Evolutionary conservation across 1,284 basidiomycete genomes (phyloP).

Genomic region (Microbotryum intermedium): DNA sequence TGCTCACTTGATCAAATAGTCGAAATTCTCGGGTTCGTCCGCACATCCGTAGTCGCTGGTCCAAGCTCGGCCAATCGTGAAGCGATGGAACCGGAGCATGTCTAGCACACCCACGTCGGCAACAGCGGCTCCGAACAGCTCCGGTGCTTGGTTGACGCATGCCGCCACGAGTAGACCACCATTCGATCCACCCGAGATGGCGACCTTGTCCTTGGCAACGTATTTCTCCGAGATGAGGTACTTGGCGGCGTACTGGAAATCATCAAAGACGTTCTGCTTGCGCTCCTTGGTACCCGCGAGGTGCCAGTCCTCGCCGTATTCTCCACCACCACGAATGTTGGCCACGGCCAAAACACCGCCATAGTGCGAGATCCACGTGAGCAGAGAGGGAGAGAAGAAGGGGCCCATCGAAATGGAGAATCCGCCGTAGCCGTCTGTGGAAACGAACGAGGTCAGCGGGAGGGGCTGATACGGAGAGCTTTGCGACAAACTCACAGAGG

Average conservation of each 20-base stretch:
- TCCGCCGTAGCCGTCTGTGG: constrained; percentile 61
- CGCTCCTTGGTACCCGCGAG: constrained; percentile 58
- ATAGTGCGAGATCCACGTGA: constrained; percentile 68
- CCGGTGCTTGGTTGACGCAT: constrained; percentile 66
- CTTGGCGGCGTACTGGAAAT: constrained; percentile 54
- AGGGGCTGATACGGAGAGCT: too few species aligned
- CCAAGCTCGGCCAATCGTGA: constrained; percentile 69
- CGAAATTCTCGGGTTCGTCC: constrained; percentile 52
- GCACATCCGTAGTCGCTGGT: constrained; percentile 36
- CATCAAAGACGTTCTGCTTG: constrained; percentile 48
- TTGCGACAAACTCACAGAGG: constrained; percentile 44
- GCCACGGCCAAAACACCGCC: constrained; percentile 57
- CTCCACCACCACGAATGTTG: constrained; percentile 60
- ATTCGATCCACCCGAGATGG: constrained; percentile 63
- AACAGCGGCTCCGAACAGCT: constrained; percentile 68
- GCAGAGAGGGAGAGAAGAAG: constrained; percentile 43
- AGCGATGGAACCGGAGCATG: constrained; percentile 66
- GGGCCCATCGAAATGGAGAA: constrained; percentile 51
- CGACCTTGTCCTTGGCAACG: constrained; percentile 61
- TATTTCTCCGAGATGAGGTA: constrained; percentile 64
- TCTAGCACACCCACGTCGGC: constrained; percentile 72
- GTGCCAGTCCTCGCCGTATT: constrained; percentile 66
- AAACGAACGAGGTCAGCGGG: too few species aligned
- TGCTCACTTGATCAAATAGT: constrained; percentile 54
- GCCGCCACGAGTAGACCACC: constrained; percentile 71